Conservation (phyloP, 1,284 basidiomycete species). For the Tylopilus orsonianus region DNA sequence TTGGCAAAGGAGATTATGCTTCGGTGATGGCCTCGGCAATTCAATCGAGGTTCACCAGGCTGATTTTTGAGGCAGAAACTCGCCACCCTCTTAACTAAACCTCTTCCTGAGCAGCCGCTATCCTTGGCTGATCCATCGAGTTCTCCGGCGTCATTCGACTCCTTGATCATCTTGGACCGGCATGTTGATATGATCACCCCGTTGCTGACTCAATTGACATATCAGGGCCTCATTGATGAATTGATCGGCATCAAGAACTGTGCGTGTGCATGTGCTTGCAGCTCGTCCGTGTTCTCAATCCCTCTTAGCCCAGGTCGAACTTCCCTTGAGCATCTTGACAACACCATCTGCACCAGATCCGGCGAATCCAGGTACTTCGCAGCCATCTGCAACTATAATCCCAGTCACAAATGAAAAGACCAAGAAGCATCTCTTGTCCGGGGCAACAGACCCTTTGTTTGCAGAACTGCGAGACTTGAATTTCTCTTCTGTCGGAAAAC, state of each 20-base stretch:
- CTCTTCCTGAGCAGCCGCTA: slow-evolving; percentile 44
- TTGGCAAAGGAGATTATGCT: slow-evolving; percentile 93
- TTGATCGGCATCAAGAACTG: slow-evolving; percentile 88
- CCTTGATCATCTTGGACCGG: slow-evolving; percentile 87
- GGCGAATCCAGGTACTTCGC: slow-evolving; percentile 38
- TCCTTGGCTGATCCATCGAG: slow-evolving; percentile 31
- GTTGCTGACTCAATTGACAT: slow-evolving; percentile 94
- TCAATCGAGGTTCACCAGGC: slow-evolving; percentile 2
- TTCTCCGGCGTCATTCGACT: slow-evolving; percentile 72
- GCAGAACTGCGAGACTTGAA: slow-evolving; percentile 87
- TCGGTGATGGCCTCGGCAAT: slow-evolving; percentile 53
- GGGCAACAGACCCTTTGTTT: slow-evolving; percentile 80
- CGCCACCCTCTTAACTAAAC: slow-evolving; percentile 67
- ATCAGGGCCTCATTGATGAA: slow-evolving; percentile 97
- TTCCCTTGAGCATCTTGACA: slow-evolving; percentile 80
- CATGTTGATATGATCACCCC: slow-evolving; percentile 96
- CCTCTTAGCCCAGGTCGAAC: slow-evolving; percentile 79
- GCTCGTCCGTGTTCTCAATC: slow-evolving; percentile 5
- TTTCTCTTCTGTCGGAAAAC: slow-evolving; percentile 89
- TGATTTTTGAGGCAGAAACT: slow-evolving; percentile 57
- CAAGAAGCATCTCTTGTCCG: slow-evolving; percentile 83
- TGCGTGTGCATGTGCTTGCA: slow-evolving; percentile 37
- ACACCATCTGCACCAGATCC: slow-evolving; percentile 43
- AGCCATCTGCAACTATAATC: slow-evolving; percentile 44
- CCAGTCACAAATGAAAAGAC: slow-evolving; percentile 73